Conservation (phyloP, 768 basidiomycete species). For the Tricholoma hemisulphureum region DNA sequence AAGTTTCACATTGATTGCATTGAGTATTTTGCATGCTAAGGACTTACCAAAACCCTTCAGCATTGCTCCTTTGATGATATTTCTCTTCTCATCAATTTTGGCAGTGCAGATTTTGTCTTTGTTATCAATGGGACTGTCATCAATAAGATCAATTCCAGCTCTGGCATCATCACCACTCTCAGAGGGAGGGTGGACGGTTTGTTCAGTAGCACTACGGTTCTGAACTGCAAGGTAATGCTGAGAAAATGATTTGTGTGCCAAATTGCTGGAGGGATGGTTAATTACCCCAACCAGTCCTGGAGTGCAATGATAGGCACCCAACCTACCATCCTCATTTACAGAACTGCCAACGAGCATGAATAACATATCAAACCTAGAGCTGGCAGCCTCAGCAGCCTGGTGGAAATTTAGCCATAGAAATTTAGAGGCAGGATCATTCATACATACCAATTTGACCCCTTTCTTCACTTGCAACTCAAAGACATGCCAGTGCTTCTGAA, state of each 20-base stretch:
- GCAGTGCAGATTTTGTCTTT: neutral
- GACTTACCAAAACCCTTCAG: neutral
- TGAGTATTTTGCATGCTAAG: neutral
- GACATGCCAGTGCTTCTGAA: neutral
- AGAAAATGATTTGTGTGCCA: neutral
- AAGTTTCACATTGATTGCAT: neutral
- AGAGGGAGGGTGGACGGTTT: neutral
- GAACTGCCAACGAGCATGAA: neutral
- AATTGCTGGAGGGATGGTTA: neutral
- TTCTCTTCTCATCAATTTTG: neutral
- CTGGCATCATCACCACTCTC: neutral
- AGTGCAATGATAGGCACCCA: constrained; percentile 1
- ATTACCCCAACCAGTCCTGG: constrained; percentile 1
- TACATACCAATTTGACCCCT: neutral
- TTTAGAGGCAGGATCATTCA: neutral
- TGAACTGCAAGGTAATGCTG: neutral
- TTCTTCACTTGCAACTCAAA: neutral
- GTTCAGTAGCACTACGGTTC: neutral
- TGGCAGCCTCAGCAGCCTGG: neutral
- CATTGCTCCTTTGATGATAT: neutral
- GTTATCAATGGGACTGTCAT: neutral
- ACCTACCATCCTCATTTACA: neutral
- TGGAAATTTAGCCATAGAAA: neutral
- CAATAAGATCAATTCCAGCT: neutral
- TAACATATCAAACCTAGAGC: neutral